phyloP scores from a whole-genome alignment of 495 filamentous ascomycete species.

The Annulohypoxylon nitens region DNA sequence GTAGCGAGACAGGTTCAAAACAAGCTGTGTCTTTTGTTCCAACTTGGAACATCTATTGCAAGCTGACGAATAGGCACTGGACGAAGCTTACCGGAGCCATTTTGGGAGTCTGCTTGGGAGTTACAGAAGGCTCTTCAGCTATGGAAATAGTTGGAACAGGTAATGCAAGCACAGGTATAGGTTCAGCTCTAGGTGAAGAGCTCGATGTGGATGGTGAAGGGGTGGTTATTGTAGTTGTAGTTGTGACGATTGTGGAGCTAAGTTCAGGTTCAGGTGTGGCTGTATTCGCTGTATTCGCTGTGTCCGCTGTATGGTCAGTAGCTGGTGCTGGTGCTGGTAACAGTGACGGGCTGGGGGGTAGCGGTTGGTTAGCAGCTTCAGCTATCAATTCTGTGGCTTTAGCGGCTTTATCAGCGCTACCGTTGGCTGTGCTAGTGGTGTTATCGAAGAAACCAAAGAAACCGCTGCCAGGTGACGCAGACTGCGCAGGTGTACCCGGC shows the following conservation, averaged over 20 bases:
- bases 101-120: slow-evolving; percentile 57
- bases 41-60: slow-evolving; percentile 6
- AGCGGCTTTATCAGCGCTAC: slow-evolving; percentile 30
- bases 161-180: slow-evolving; percentile 50
- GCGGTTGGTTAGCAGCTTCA: slow-evolving; percentile 63
- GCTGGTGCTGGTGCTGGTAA: slow-evolving; percentile 51
- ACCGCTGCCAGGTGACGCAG: slow-evolving; percentile 35
- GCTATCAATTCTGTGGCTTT: slow-evolving; percentile 55
- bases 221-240: slow-evolving; percentile 55
- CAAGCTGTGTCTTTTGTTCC: slow-evolving; percentile 27
- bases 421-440: neutral
- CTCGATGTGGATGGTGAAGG: slow-evolving; percentile 48
- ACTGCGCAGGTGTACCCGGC: slow-evolving; percentile 48
- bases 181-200: slow-evolving; percentile 50
- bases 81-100: slow-evolving; percentile 72
- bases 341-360: slow-evolving; percentile 65
- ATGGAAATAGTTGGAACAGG: slow-evolving; percentile 48
- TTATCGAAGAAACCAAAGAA: neutral
- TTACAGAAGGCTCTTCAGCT: slow-evolving; percentile 49
- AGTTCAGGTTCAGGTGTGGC: slow-evolving; percentile 34
- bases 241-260: neutral
- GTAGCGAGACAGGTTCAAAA: slow-evolving; percentile 7
- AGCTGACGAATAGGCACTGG: slow-evolving; percentile 20
- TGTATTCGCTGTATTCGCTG: slow-evolving; percentile 26
- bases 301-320: slow-evolving; percentile 49